Evolutionary conservation across 371 early-diverging fungal species (phyloP), one percentile per base, ranked within the genome.

Genomic region (Lichtheimia ornata): DNA sequence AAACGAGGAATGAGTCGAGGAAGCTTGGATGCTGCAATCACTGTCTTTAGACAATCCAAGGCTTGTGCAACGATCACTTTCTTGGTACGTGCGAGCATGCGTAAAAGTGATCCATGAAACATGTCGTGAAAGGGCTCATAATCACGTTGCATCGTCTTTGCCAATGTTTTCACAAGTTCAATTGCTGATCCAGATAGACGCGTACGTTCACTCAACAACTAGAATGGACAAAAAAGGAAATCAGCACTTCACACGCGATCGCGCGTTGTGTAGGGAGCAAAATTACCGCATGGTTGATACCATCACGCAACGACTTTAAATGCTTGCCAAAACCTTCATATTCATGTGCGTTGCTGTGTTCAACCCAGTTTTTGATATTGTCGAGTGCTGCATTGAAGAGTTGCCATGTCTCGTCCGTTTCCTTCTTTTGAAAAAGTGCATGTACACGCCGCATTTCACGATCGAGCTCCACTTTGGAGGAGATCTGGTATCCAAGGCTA

Each of bases 71-170:
- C 73, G 59, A 74, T 71, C 43, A 82, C 76, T 62, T 85, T 85
- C 62, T 83, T 85, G n/a, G 84, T 80, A n/a, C 86, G 76, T 22
- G 74, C 77, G 61, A 83, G 82, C 11, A 83, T 72, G 27, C 76
- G 73, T 53, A 81, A 53, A 2, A 85, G 59, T 0, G 83, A 69
- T 0, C 81, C 78, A 17, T 77, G 62, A 51, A 82, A 65, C 56
- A 74, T 59, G 7, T 80, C 78, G 25, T 73, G 71, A 14, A 81
- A 55, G 1, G 57, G 43, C 13, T 76, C 74, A 63, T 80, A 83
- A 41, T 81, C 77, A 22, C 75, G 72, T n/a, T 74, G 70, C 69
- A 83, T 71, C 6, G 66, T 53, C 25, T 70, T 68, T 5, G 82
- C 67, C 6, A 85, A 53, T 42, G 69, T 72, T 56, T 81, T 74